phyloP scores from a whole-genome alignment of 78 protist species.

The Dictyostelium purpureum region DNA sequence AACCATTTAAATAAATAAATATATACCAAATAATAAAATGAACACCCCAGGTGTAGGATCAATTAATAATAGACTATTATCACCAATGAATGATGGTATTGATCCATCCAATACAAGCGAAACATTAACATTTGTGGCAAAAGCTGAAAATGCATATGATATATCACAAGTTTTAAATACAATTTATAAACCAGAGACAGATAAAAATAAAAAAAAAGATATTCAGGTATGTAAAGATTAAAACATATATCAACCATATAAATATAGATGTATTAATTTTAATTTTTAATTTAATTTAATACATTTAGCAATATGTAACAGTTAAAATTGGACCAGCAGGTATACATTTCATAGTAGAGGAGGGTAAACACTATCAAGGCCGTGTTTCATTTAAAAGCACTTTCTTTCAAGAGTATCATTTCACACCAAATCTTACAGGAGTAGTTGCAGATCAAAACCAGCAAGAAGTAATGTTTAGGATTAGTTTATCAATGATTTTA shows the following conservation, averaged over 20 bases:
- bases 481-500: constrained; percentile 40
- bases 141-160: constrained; percentile 17
- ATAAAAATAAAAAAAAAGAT: constrained; percentile 28
- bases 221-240: background rate
- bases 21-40: background rate
- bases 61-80: background rate
- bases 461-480: background rate
- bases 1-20: background rate
- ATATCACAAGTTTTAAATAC: background rate
- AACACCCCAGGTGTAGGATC: background rate
- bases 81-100: background rate
- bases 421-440: background rate
- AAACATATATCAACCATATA: background rate
- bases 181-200: constrained; percentile 3
- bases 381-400: background rate
- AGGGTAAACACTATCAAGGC: constrained; percentile 52
- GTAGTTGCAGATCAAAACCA: background rate
- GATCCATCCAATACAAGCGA: background rate
- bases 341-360: constrained; percentile 28
- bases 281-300: too few species aligned
- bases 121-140: background rate
- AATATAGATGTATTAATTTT: background rate
- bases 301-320: constrained; percentile 8
- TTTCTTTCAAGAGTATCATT: constrained; percentile 40
- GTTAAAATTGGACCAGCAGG: background rate